A percentile compares a stretch with the other conserved stretches of the same genome.
These are phyloP conservation scores for Gracilaria vermiculophylla DNA, from an alignment of 23 red algal species.

Conservation along the genomic window DNA sequence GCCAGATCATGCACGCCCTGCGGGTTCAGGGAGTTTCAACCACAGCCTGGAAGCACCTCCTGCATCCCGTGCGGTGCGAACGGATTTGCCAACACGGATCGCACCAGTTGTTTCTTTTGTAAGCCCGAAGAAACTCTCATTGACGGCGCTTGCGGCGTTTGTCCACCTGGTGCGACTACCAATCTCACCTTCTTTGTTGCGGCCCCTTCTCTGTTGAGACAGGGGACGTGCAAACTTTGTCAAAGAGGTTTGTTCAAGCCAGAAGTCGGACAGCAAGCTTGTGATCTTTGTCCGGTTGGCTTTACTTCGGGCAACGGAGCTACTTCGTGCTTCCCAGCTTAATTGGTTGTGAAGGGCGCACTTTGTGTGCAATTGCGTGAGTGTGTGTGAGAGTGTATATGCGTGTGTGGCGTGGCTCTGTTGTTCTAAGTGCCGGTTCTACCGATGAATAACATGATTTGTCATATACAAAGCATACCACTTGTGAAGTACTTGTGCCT, in stretches of 20 bases:
- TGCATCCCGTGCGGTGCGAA: constrained; percentile 6
- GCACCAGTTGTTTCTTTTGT: constrained; percentile 9
- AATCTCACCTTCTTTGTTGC: background rate
- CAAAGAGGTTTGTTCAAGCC: constrained; percentile 2
- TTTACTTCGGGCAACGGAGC: background rate
- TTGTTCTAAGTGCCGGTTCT: too few relatives aligned
- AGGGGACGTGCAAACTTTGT: background rate
- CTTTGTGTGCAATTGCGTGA: too few relatives aligned
- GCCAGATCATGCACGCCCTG: background rate
- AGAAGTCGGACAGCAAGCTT: background rate
- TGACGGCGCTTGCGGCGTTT: background rate
- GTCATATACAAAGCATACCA: too few relatives aligned
- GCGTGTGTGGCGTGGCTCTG: too few relatives aligned
- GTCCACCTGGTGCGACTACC: background rate
- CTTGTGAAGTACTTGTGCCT: too few relatives aligned
- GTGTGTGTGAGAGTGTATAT: too few relatives aligned
- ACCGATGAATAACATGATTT: too few relatives aligned
- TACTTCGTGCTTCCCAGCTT: background rate
- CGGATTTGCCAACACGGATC: background rate
- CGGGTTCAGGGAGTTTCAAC: background rate
- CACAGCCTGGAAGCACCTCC: background rate
- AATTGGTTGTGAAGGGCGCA: background rate
- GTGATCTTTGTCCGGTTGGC: background rate
- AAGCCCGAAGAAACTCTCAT: constrained; percentile 4
- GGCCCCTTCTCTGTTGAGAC: background rate